These are phyloP conservation scores for Diutina neorugosa DNA, from an alignment of 1,139 yeast species.

Conservation along the genomic window DNA sequence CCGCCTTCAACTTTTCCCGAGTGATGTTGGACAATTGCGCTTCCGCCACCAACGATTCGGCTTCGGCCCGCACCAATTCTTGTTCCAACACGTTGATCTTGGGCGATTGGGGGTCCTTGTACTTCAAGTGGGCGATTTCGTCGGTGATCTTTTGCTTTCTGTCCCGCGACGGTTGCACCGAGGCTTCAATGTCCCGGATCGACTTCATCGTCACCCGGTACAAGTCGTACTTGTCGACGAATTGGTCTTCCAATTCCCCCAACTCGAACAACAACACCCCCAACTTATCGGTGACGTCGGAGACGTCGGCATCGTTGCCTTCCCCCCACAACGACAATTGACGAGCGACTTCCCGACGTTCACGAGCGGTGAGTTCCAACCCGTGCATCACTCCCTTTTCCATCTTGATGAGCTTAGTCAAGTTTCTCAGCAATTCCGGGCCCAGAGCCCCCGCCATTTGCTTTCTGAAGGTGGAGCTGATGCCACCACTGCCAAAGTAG, in stretches of 20 bases:
- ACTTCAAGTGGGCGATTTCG: conserved; percentile 71
- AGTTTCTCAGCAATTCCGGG: conserved; percentile 67
- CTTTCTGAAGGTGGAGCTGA: conserved; percentile 56
- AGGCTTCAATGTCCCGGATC: conserved; percentile 74
- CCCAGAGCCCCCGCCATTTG: conserved; percentile 65
- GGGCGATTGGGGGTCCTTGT: conserved; percentile 77
- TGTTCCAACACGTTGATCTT: conserved; percentile 75
- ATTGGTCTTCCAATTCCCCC: conserved; percentile 82
- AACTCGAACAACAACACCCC: conserved; percentile 74
- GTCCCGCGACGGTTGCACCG: conserved; percentile 80
- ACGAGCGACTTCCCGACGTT: conserved; percentile 74
- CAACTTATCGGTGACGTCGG: conserved; percentile 76
- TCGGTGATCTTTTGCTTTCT: conserved; percentile 79
- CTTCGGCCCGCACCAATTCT: conserved; percentile 83
- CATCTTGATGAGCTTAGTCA: conserved; percentile 67
- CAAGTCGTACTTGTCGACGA: conserved; percentile 77
- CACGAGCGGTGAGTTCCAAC: conserved; percentile 65
- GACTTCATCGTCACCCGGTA: conserved; percentile 74
- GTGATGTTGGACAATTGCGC: conserved; percentile 83
- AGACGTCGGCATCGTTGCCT: conserved; percentile 71
- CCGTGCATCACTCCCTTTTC: conserved; percentile 76
- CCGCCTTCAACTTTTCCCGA: conserved; percentile 77
- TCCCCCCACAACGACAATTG: conserved; percentile 82
- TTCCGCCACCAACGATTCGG: conserved; percentile 82
- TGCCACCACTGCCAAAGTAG: conserved; percentile 64